Evolutionary conservation across 345 rosid genomes (phyloP).

Genomic region (Eutrema heterophyllum): DNA sequence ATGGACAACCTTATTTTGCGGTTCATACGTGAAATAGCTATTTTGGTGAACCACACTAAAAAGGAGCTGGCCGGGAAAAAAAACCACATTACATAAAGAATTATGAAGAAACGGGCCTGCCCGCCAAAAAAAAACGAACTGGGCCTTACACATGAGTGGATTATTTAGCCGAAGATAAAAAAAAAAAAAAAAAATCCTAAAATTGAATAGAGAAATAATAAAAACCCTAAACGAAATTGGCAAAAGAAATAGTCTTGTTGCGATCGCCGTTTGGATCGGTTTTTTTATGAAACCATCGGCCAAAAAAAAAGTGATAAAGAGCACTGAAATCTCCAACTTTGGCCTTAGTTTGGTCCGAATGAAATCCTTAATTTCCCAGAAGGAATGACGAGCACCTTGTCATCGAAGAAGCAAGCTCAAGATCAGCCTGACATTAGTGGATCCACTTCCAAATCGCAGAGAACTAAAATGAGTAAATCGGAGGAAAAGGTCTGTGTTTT

Average conservation of each 20-base stretch:
- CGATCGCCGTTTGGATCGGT: conserved; percentile 17
- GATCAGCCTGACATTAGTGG: conserved; percentile 43
- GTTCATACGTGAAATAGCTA: no score
- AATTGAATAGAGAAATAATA: no score
- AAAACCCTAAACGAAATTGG: not conserved
- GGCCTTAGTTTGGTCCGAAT: not conserved
- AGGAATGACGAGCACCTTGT: conserved; percentile 37
- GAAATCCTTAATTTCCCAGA: conserved; percentile 14
- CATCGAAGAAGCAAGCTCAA: conserved; percentile 42
- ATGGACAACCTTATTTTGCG: no score
- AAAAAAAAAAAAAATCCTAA: no score
- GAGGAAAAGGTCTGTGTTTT: conserved; percentile 35
- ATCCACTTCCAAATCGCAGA: conserved; percentile 32
- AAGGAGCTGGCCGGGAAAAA: no score
- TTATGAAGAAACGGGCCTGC: not conserved
- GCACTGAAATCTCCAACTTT: not conserved
- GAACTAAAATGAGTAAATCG: conserved; percentile 49
- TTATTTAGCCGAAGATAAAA: not conserved
- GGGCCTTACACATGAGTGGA: not conserved
- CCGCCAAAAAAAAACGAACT: no score
- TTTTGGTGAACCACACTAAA: no score
- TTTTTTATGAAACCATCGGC: not conserved
- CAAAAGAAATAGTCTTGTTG: not conserved
- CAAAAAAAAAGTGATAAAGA: not conserved
- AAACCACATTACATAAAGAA: no score